These are phyloP conservation scores for Leptoxyphium fumago DNA, from an alignment of 2,329 filamentous ascomycete species.

Conservation along the genomic window DNA sequence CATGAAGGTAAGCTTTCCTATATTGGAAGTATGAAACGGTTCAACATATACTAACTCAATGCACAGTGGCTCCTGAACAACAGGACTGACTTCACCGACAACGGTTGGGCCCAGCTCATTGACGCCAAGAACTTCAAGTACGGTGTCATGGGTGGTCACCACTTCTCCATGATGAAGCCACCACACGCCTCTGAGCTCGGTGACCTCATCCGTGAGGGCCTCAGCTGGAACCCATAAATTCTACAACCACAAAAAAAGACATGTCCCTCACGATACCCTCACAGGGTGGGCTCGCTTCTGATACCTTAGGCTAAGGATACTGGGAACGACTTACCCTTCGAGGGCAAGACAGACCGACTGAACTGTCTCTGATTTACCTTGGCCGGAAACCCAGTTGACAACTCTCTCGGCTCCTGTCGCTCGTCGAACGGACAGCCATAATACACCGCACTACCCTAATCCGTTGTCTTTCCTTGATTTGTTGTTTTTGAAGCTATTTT, in stretches of 20 bases:
- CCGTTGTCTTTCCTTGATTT: neutral
- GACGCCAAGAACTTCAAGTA: slow-evolving; percentile 47
- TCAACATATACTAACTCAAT: neutral
- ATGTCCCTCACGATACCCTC: neutral
- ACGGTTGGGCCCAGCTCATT: slow-evolving; percentile 54
- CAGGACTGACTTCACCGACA: slow-evolving; percentile 54
- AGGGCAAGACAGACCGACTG: neutral
- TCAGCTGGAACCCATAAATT: slow-evolving; percentile 15
- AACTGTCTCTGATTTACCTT: neutral
- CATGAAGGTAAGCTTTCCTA: slow-evolving; percentile 23
- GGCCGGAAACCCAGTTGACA: neutral
- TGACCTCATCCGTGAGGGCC: slow-evolving; percentile 29
- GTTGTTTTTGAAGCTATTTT: neutral
- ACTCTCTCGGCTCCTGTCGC: too few species aligned
- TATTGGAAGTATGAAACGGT: too few species aligned
- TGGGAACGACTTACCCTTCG: neutral
- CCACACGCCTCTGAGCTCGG: slow-evolving; percentile 22
- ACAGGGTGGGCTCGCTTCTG: neutral
- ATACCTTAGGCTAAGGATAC: neutral
- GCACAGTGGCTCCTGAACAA: slow-evolving; percentile 53
- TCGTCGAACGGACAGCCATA: too few species aligned
- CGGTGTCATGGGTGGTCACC: slow-evolving; percentile 53
- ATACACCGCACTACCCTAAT: neutral
- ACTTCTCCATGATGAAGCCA: slow-evolving; percentile 61
- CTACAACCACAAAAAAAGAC: neutral